phyloP scores from a whole-genome alignment of 179 eudicot species.

The Beta lomatogona region DNA sequence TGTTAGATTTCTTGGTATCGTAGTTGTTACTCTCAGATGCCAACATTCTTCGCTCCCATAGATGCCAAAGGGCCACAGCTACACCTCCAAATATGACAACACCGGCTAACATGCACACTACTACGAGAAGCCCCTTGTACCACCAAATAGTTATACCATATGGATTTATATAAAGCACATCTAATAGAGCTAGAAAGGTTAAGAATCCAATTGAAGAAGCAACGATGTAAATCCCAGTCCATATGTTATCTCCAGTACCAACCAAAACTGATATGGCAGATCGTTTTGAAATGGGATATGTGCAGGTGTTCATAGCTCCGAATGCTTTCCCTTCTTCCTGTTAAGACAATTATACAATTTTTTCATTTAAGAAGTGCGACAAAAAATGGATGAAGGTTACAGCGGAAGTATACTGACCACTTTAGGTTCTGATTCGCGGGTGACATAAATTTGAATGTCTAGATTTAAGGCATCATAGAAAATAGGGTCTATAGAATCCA shows the following conservation, averaged over 20 bases:
- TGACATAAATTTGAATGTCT: constrained; percentile 79
- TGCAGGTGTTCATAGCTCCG: constrained; percentile 33
- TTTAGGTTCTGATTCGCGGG: constrained; percentile 74
- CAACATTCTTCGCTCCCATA: constrained; percentile 60
- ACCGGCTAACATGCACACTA: constrained; percentile 73
- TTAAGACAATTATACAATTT: not conserved
- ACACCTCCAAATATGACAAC: constrained; percentile 71
- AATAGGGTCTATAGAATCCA: constrained; percentile 62
- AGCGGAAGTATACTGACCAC: constrained; percentile 43
- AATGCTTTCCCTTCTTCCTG: constrained; percentile 73
- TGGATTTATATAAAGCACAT: constrained; percentile 61
- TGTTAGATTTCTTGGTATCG: constrained; percentile 24
- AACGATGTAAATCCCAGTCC: constrained; percentile 77
- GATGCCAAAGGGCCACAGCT: constrained; percentile 68
- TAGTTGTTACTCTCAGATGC: constrained; percentile 29
- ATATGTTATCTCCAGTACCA: constrained; percentile 79
- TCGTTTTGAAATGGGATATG: constrained; percentile 35
- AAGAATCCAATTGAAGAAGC: constrained; percentile 67
- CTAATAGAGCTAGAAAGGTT: constrained; percentile 49
- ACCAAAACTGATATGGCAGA: constrained; percentile 65
- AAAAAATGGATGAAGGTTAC: not conserved
- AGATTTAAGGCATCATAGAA: constrained; percentile 62
- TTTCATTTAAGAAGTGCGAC: not conserved
- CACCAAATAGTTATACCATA: constrained; percentile 52
- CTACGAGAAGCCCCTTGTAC: constrained; percentile 84